Conservation (phyloP, 169 alveolate genomes). For the Cryptosporidium xiaoi region DNA sequence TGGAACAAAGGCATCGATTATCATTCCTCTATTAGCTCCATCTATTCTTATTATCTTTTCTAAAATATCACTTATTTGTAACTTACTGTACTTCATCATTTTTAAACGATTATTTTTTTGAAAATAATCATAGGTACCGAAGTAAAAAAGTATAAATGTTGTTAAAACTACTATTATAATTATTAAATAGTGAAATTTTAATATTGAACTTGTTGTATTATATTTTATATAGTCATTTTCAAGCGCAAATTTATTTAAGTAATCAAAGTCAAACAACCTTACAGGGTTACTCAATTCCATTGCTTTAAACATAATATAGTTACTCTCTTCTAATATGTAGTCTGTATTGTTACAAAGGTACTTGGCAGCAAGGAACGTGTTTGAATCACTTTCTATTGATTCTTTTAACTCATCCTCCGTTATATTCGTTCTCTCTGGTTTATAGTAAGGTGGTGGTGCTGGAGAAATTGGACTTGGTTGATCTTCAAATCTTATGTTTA, state of each 20-base stretch:
- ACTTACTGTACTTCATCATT: slow-evolving; percentile 10
- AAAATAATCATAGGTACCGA: slow-evolving; percentile 53
- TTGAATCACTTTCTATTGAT: slow-evolving; percentile 53
- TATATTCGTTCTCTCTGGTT: slow-evolving; percentile 36
- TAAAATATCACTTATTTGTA: slow-evolving; percentile 15
- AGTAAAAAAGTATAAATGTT: slow-evolving; percentile 9
- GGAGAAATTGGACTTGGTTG: slow-evolving; percentile 74
- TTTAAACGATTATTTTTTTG: slow-evolving; percentile 32
- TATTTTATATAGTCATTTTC: slow-evolving; percentile 13
- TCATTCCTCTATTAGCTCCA: background rate
- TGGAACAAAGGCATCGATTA: slow-evolving; percentile 14
- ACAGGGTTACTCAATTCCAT: slow-evolving; percentile 30
- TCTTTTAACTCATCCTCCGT: slow-evolving; percentile 40
- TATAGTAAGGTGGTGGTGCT: slow-evolving; percentile 68
- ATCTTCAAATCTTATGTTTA: slow-evolving; percentile 21
- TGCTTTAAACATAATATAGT: slow-evolving; percentile 8
- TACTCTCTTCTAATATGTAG: background rate
- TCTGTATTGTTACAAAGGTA: slow-evolving; percentile 64
- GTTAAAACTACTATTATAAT: background rate
- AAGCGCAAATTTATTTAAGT: background rate
- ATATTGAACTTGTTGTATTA: background rate
- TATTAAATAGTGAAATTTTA: slow-evolving; percentile 26
- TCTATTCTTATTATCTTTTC: slow-evolving; percentile 4
- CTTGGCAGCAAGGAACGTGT: slow-evolving; percentile 62
- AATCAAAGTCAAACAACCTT: slow-evolving; percentile 18